These are phyloP conservation scores for Grifola frondosa DNA, from an alignment of 1,284 basidiomycete species.

Conservation along the genomic window DNA sequence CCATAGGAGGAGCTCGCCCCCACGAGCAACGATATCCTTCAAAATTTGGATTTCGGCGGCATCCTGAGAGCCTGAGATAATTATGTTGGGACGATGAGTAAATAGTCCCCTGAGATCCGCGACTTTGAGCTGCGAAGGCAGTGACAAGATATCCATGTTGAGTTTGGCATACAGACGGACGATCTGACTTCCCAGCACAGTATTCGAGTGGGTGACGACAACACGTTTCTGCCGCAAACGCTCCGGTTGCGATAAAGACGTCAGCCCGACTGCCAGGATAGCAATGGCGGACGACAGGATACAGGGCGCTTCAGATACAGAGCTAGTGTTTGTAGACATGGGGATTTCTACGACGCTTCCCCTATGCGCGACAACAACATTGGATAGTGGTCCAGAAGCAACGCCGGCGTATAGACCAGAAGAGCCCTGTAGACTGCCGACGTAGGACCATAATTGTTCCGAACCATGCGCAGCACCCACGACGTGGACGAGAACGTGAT, in stretches of 20 bases:
- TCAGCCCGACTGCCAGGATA: conserved; percentile 1
- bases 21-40: neutral
- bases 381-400: conserved; percentile 2
- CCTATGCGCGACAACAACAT: conserved; percentile 2
- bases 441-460: conserved; percentile 3
- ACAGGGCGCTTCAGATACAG: neutral
- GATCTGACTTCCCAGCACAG: neutral
- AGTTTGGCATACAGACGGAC: neutral
- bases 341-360: conserved; percentile 1
- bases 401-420: conserved; percentile 1
- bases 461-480: neutral
- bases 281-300: conserved; percentile 5
- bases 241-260: neutral
- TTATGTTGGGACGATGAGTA: neutral
- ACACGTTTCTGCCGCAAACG: neutral
- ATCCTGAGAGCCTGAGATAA: conserved; percentile 2
- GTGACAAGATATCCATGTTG: neutral
- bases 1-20: conserved; percentile 2
- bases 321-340: too few species aligned
- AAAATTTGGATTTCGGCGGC: neutral
- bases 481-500: conserved; percentile 10
- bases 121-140: neutral
- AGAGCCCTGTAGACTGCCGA: neutral
- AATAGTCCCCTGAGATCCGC: neutral
- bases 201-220: conserved; percentile 1